Evolutionary conservation across 75 land plant species (phyloP).

Genomic region (Cryptomeria japonica): DNA sequence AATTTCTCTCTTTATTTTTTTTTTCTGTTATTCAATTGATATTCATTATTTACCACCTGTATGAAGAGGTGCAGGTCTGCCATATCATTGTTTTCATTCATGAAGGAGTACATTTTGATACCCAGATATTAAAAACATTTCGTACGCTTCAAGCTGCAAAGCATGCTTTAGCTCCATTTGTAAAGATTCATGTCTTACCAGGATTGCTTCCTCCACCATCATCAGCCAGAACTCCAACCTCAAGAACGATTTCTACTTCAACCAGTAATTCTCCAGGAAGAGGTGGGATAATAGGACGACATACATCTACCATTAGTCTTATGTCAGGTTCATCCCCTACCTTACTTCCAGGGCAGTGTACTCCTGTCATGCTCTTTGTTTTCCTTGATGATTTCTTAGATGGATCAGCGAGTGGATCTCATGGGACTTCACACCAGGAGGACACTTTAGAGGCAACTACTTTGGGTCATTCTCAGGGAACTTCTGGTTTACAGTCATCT

Average conservation of each 20-base stretch:
- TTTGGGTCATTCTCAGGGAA: conserved; percentile 15
- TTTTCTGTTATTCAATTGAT: neutral
- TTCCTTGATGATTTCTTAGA: conserved; percentile 84
- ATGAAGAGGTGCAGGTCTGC: conserved; percentile 75
- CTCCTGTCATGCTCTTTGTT: conserved; percentile 84
- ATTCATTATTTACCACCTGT: neutral
- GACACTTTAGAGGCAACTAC: conserved; percentile 27
- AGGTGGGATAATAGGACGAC: conserved; percentile 45
- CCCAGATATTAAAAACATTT: conserved; percentile 65
- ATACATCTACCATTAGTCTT: conserved; percentile 57
- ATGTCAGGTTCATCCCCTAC: conserved; percentile 75
- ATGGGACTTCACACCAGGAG: conserved; percentile 20
- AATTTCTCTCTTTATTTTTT: neutral
- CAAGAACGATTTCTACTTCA: conserved; percentile 18
- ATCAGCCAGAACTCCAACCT: conserved; percentile 21
- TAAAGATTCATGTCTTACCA: conserved; percentile 65
- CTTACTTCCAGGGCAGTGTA: conserved; percentile 88
- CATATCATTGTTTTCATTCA: conserved; percentile 79
- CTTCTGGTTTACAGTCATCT: conserved; percentile 17
- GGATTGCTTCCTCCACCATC: conserved; percentile 34
- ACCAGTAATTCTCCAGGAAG: conserved; percentile 53
- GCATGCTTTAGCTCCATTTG: conserved; percentile 66
- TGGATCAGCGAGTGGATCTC: conserved; percentile 15
- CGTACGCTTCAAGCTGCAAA: conserved; percentile 92
- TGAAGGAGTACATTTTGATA: conserved; percentile 84